phyloP scores from a whole-genome alignment of 169 alveolate genomes.

The Besnoitia besnoiti region DNA sequence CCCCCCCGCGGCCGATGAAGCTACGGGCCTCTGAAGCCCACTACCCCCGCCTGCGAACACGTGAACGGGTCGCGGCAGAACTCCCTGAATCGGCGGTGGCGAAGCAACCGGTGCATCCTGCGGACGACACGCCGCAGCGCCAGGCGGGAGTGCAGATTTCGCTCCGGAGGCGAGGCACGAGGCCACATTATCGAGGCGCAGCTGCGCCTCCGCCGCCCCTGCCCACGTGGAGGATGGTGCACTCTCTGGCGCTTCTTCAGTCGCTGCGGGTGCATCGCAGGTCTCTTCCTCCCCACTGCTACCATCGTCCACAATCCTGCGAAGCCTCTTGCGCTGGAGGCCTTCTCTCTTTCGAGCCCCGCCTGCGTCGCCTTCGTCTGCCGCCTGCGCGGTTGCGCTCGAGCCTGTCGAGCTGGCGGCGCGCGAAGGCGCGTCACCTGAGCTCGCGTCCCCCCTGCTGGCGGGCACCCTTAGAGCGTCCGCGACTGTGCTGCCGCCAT shows the following conservation, averaged over 20 bases:
- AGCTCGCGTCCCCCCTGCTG: no score
- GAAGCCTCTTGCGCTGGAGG: not conserved
- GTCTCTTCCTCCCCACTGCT: not conserved
- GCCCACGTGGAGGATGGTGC: no score
- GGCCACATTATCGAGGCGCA: no score
- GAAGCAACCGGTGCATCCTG: not conserved
- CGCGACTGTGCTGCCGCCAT: no score
- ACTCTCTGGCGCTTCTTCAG: not conserved
- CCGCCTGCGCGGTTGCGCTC: not conserved
- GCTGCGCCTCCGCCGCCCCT: no score
- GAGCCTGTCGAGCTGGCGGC: not conserved
- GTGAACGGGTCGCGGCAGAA: not conserved
- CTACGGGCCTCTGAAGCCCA: not conserved
- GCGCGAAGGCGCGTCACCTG: no score
- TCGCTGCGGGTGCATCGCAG: not conserved
- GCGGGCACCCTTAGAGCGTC: no score
- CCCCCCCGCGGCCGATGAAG: no score
- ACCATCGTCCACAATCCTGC: not conserved
- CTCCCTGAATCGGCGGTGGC: not conserved
- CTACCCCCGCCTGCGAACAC: not conserved
- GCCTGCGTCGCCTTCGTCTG: not conserved
- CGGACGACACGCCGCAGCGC: not conserved
- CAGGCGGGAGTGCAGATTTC: no score
- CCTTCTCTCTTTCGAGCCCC: not conserved
- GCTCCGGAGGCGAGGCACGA: no score